Conservation (phyloP, 2,329 filamentous ascomycete species). For the Elsinoe australis region DNA sequence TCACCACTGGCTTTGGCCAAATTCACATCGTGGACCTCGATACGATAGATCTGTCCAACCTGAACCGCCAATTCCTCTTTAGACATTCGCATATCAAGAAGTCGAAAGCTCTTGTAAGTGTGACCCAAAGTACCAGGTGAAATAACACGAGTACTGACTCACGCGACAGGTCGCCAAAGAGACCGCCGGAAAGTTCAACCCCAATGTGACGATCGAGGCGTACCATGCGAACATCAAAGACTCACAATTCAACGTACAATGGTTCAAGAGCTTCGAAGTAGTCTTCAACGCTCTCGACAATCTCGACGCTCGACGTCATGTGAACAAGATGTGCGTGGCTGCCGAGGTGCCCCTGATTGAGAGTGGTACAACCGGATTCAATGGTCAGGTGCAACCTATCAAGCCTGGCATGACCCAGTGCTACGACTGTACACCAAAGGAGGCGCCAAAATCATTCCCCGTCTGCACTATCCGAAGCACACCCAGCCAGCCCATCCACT, state of each 20-base stretch:
- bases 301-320: constrained; percentile 83
- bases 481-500: constrained; percentile 92
- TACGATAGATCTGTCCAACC: constrained; percentile 94
- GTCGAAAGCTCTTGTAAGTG: constrained; percentile 75
- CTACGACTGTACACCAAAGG: constrained; percentile 89
- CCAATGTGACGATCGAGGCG: constrained; percentile 74
- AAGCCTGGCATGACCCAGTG: constrained; percentile 80
- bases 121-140: constrained; percentile 20
- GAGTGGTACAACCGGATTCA: constrained; percentile 95
- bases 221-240: constrained; percentile 97
- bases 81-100: constrained; percentile 97
- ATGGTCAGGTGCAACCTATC: constrained; percentile 95
- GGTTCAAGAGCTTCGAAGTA: constrained; percentile 74
- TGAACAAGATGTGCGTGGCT: constrained; percentile 94
- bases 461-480: constrained; percentile 97
- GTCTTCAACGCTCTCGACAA: constrained; percentile 98
- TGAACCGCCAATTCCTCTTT: constrained; percentile 97
- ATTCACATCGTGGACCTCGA: constrained; percentile 94
- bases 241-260: constrained; percentile 71
- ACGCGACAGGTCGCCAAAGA: constrained; percentile 73
- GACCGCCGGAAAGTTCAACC: constrained; percentile 83
- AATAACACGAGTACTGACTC: background rate
- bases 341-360: constrained; percentile 87
- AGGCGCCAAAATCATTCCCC: constrained; percentile 83
- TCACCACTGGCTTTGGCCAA: constrained; percentile 83